Evolutionary conservation across 116 monocot genomes (phyloP).

Genomic region (Iris pallida): DNA sequence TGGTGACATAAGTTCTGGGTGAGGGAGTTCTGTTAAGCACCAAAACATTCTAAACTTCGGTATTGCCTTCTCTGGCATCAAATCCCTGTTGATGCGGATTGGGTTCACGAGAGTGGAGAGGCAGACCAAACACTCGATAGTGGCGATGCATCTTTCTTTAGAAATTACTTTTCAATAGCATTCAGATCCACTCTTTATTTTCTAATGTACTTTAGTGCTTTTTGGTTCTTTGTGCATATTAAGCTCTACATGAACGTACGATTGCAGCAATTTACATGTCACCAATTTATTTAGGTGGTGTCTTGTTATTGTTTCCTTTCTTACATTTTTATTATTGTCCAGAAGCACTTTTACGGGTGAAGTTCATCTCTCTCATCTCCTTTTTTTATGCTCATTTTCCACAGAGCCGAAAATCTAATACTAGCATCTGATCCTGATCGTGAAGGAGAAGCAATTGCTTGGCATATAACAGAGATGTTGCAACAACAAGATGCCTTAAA

Average conservation of each 20-base stretch:
- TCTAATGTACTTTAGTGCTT: background rate
- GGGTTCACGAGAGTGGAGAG: too few relatives aligned
- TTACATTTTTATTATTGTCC: background rate
- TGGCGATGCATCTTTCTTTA: background rate
- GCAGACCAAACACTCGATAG: background rate
- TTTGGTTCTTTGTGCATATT: too few relatives aligned
- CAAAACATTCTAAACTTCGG: too few relatives aligned
- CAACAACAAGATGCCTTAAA: conserved; percentile 79
- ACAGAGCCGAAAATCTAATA: conserved; percentile 83
- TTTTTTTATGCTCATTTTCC: conserved; percentile 7
- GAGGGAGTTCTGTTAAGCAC: too few relatives aligned
- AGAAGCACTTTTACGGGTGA: too few relatives aligned
- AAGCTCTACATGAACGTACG: too few relatives aligned
- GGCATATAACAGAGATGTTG: conserved; percentile 94
- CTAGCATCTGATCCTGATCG: conserved; percentile 98
- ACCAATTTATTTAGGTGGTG: background rate
- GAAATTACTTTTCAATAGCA: background rate
- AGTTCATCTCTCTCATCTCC: background rate
- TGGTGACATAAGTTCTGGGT: too few relatives aligned
- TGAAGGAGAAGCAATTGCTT: conserved; percentile 99
- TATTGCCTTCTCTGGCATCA: too few relatives aligned
- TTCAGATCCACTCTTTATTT: background rate
- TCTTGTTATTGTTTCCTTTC: conserved; percentile 6
- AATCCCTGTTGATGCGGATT: too few relatives aligned
- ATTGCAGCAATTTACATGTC: background rate